Evolutionary conservation across 768 basidiomycete species (phyloP).

Genomic region (Gautieria morchelliformis): DNA sequence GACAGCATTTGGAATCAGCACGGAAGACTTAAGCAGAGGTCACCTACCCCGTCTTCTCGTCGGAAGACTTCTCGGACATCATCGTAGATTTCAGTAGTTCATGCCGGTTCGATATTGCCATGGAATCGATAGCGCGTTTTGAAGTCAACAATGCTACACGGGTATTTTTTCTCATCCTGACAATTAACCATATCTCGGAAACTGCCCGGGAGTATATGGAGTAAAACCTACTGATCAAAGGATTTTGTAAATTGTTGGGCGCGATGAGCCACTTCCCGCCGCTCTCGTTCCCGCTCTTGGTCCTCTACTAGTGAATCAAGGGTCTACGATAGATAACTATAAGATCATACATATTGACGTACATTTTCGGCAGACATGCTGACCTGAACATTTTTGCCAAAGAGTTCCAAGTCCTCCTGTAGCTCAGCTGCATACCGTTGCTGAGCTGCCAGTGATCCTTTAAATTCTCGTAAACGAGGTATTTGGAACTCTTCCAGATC

Average conservation of each 20-base stretch:
- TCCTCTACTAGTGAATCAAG: conserved; percentile 68
- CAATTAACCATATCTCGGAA: conserved; percentile 17
- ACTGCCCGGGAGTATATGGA: conserved; percentile 6
- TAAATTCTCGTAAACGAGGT: conserved; percentile 60
- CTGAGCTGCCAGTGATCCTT: conserved; percentile 60
- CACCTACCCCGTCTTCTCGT: conserved; percentile 54
- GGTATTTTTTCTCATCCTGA: conserved; percentile 46
- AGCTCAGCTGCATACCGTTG: conserved; percentile 68
- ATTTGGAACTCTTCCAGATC: conserved; percentile 68
- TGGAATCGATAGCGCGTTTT: conserved; percentile 62
- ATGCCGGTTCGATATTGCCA: conserved; percentile 48
- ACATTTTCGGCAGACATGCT: neutral
- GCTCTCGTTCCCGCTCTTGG: conserved; percentile 42
- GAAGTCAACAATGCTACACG: conserved; percentile 64
- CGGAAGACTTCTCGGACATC: conserved; percentile 37
- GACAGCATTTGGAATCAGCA: neutral
- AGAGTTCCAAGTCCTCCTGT: conserved; percentile 60
- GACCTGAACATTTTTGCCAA: conserved; percentile 64
- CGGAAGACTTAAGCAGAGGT: neutral
- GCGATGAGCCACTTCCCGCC: conserved; percentile 37
- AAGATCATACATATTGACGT: neutral
- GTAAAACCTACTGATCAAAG: conserved; percentile 41
- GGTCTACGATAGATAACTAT: conserved; percentile 32
- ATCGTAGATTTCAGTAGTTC: conserved; percentile 54
- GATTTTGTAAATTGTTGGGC: conserved; percentile 34